Evolutionary conservation across 768 basidiomycete species (phyloP), one percentile per base, ranked within the genome.

Genomic region (Rhizopogon salebrosus): DNA sequence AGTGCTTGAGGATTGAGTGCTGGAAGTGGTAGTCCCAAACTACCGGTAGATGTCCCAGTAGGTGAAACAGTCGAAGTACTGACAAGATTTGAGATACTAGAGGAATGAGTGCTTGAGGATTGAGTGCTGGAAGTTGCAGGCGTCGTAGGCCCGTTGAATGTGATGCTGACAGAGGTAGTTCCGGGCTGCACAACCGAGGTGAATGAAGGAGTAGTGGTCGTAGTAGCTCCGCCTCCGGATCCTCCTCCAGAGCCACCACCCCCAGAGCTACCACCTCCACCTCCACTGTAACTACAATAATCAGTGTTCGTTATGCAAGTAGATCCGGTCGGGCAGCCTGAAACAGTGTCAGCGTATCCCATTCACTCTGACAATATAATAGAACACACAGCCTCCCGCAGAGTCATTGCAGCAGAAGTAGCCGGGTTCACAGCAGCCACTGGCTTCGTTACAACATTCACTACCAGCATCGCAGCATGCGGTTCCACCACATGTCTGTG

Each of bases 321-420:
- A 8, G 29, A 20, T 13, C 60, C 62, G 6, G 4, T n/a, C 10
- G 58, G 41, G 38, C 64, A 65, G 41, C 64, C 63, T 64, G 38
- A 2, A 23, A 23, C 8, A 38, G 35, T 10, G n/a, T 13, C 46
- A 41, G 23, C 26, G 13, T 14, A 4, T 9, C 2, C 11, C 10
- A 24, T n/a, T 8, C 7, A 9, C 7, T n/a, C 11, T n/a, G 1
- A 16, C 4, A n/a, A 26, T 40, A 35, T 10, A 29, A 29, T 26
- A 8, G 5, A 14, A 59, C 63, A 23, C 43, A 64, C 64, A 65
- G 45, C 53, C 58, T 35, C 64, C 63, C 27, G 48, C 36, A 7
- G 42, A 39, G 31, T 65, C 64, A 31, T 49, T 57, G 22, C 64
- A 64, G 22, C 63, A 64, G 22, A 51, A 39, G 20, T 9, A 24